Evolutionary conservation across 1,284 basidiomycete species (phyloP).

Genomic region (Marasmius fiardii): DNA sequence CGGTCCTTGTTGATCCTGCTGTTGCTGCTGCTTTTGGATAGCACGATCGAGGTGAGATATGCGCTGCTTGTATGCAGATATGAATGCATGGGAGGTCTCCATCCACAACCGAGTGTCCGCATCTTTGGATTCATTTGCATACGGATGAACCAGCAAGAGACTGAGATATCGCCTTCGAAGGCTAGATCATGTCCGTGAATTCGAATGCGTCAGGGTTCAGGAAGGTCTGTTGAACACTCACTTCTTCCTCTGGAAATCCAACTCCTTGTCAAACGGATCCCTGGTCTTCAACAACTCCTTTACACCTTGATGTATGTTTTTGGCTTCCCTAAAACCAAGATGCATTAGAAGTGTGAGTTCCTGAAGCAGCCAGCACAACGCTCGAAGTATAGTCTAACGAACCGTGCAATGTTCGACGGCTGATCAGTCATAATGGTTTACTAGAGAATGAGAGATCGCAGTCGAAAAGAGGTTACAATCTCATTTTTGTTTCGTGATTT

Average conservation of each 20-base stretch:
- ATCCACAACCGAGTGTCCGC: conserved; percentile 87
- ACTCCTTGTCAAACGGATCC: conserved; percentile 79
- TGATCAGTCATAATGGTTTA: conserved; percentile 33
- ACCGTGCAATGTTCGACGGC: conserved; percentile 38
- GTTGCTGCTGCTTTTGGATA: conserved; percentile 37
- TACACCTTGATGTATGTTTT: conserved; percentile 59
- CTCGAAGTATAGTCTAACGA: conserved; percentile 12
- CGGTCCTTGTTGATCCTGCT: conserved; percentile 25
- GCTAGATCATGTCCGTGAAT: conserved; percentile 35
- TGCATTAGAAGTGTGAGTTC: background rate
- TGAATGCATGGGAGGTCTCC: conserved; percentile 87
- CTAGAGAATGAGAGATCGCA: too few species aligned
- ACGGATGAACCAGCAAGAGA: conserved; percentile 73
- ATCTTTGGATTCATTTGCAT: conserved; percentile 74
- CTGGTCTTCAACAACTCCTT: conserved; percentile 69
- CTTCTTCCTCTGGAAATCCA: conserved; percentile 84
- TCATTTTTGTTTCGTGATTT: background rate
- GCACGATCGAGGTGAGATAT: conserved; percentile 67
- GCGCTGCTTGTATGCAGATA: conserved; percentile 78
- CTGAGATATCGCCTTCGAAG: conserved; percentile 75
- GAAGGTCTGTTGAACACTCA: conserved; percentile 35
- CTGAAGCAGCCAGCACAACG: background rate
- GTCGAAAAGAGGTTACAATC: background rate
- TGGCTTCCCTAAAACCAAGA: conserved; percentile 57
- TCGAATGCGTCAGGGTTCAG: conserved; percentile 1